Evolutionary conservation across 306 rosid genomes (phyloP), one percentile per base, ranked within the genome.

Genomic region (Lithocarpus polystachyus): DNA sequence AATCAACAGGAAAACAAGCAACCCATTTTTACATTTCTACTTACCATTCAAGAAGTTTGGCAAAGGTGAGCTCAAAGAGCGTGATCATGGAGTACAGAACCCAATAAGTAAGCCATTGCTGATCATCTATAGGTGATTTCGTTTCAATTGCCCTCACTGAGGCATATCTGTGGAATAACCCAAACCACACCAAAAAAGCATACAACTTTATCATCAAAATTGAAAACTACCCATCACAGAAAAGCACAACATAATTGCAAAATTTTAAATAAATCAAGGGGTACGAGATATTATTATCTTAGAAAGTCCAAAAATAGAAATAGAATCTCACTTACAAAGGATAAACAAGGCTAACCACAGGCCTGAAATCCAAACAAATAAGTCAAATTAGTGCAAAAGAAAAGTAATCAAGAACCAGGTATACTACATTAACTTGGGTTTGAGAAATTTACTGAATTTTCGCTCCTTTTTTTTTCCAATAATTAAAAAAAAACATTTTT

Each of bases 31-130:
- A 53, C 19, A 60, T 57, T 33, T 14, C 24, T 19, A 3, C 37
- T 73, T 87, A 96, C 99, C 99, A 96, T 80, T 93, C 98, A 81
- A 96, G 86, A 52, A 89, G 54, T 81, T 89, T 96, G 79, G 87
- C 86, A 80, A 96, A 93, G 64, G 99, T 96, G 74, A 96, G 97
- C 85, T 96, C 99, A 78, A 91, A 76, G 64, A 96, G 94, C 5
- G 99, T 96, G 74, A 96, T 92, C 92, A 96, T 56, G 52, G 99
- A 96, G 79, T 96, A 89, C 6, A 96, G 96, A 80, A 96, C 90
- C 99, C 99, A 96, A 74, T 96, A 96, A 51, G 97, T 96, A 53
- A 93, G 94, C 99, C 99, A 96, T 68, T 96, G 99, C 76, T 90
- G 99, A 86, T 96, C 99, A 73, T 96, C 99, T 20, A 89, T 43